A percentile compares a stretch with the other conserved stretches of the same genome.
Conservation (phyloP, 2,329 filamentous ascomycete species). For the Beauveria caledonica region DNA sequence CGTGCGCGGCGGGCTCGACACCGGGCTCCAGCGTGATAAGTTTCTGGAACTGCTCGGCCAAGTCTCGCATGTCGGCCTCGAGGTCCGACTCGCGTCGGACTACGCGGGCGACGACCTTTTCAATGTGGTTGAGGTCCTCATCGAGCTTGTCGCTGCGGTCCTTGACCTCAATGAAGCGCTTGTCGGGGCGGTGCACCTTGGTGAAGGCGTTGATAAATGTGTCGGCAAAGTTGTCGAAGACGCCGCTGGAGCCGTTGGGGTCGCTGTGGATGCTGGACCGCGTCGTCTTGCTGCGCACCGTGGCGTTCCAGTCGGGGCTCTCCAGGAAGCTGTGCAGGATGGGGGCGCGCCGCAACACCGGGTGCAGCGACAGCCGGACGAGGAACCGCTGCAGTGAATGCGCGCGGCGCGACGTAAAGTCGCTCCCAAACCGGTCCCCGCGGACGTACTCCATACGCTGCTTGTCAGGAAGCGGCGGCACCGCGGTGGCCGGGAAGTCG, state of each 20-base stretch:
- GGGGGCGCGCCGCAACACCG: slow-evolving; percentile 72
- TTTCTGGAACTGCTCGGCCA: slow-evolving; percentile 91
- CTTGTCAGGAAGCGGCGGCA: slow-evolving; percentile 93
- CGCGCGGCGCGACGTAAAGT: slow-evolving; percentile 83
- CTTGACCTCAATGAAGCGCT: slow-evolving; percentile 86
- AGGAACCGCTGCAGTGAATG: slow-evolving; percentile 90
- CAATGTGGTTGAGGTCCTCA: slow-evolving; percentile 85
- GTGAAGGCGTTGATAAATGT: slow-evolving; percentile 96
- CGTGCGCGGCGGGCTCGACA: slow-evolving; percentile 71
- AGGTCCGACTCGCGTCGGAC: slow-evolving; percentile 81
- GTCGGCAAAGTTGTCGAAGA: slow-evolving; percentile 93
- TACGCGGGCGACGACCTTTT: slow-evolving; percentile 90
- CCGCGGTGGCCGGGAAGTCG: slow-evolving; percentile 85
- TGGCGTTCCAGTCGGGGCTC: slow-evolving; percentile 90
- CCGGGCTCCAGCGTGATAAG: slow-evolving; percentile 83
- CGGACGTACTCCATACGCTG: slow-evolving; percentile 99
- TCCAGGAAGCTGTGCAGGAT: slow-evolving; percentile 88
- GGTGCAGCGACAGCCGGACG: slow-evolving; percentile 76
- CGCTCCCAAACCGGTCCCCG: slow-evolving; percentile 85
- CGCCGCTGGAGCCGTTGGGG: slow-evolving; percentile 49
- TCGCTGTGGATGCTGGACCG: slow-evolving; percentile 49
- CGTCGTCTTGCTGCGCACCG: slow-evolving; percentile 71
- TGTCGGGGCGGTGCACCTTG: slow-evolving; percentile 91
- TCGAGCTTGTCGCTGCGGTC: slow-evolving; percentile 91
- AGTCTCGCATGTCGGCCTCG: slow-evolving; percentile 78